phyloP scores from a whole-genome alignment of 2,329 filamentous ascomycete genomes.

The Orbilia brochopaga region DNA sequence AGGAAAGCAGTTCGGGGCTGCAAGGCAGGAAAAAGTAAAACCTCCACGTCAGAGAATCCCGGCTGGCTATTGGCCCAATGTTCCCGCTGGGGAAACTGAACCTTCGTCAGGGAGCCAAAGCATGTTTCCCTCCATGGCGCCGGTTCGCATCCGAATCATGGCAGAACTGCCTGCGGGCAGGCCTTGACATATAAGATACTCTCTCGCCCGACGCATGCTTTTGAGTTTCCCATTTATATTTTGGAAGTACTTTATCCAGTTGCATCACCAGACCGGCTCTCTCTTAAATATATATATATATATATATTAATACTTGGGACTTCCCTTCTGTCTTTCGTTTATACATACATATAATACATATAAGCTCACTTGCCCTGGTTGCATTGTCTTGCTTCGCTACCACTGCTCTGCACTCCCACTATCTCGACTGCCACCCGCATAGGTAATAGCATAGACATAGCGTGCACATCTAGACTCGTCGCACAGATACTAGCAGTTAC shows the following conservation, averaged over 20 bases:
- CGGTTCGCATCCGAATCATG: conserved; percentile 44
- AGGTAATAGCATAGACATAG: neutral
- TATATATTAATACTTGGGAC: too few species aligned
- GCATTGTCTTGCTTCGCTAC: conserved; percentile 34
- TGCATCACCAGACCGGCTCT: conserved; percentile 37
- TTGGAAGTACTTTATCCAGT: neutral
- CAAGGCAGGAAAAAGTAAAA: conserved; percentile 19
- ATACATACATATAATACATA: too few species aligned
- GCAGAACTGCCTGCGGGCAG: conserved; percentile 1
- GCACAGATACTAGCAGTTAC: neutral
- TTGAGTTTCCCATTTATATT: neutral
- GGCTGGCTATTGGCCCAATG: conserved; percentile 46
- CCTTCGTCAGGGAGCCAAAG: conserved; percentile 46
- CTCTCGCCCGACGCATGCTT: neutral
- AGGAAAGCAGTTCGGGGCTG: too few species aligned
- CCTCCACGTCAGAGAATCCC: conserved; percentile 19
- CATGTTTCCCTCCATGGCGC: conserved; percentile 46
- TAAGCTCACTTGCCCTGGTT: conserved; percentile 27
- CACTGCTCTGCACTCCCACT: neutral
- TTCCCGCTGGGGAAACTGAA: conserved; percentile 34
- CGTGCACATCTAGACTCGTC: neutral
- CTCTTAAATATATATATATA: too few species aligned
- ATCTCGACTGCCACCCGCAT: too few species aligned
- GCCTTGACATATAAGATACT: conserved; percentile 29
- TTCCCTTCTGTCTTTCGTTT: conserved; percentile 30